These are phyloP conservation scores for Penicillium capsulatum DNA, from an alignment of 2,329 filamentous ascomycete genomes.

Conservation along the genomic window DNA sequence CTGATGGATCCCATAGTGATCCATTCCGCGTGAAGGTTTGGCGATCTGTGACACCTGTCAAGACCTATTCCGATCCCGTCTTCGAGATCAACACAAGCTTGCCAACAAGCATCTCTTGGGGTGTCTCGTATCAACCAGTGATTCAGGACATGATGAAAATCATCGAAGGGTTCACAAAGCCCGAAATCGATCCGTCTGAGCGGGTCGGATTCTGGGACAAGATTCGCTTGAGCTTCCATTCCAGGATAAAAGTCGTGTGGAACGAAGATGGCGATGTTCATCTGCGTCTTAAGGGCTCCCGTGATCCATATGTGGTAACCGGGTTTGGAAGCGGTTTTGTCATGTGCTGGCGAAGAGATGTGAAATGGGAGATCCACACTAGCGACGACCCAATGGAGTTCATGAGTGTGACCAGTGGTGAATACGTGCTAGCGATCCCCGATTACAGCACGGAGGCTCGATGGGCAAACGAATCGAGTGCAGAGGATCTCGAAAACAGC, in stretches of 20 bases:
- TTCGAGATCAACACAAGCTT: slow-evolving; percentile 90
- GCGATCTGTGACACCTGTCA: slow-evolving; percentile 88
- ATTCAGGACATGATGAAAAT: slow-evolving; percentile 99
- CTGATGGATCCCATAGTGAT: slow-evolving; percentile 54
- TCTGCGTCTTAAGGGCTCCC: slow-evolving; percentile 77
- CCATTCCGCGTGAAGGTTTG: slow-evolving; percentile 81
- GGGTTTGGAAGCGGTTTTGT: slow-evolving; percentile 91
- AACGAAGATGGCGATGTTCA: slow-evolving; percentile 95
- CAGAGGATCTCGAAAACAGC: slow-evolving; percentile 55
- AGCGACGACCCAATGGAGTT: slow-evolving; percentile 86
- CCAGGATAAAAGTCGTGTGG: slow-evolving; percentile 83
- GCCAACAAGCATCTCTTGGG: slow-evolving; percentile 93
- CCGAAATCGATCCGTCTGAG: slow-evolving; percentile 88
- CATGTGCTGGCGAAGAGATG: slow-evolving; percentile 97
- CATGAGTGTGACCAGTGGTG: slow-evolving; percentile 92
- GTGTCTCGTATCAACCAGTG: slow-evolving; percentile 92
- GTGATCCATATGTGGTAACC: slow-evolving; percentile 90
- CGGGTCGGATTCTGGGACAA: slow-evolving; percentile 98
- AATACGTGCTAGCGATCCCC: slow-evolving; percentile 89
- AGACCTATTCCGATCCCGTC: slow-evolving; percentile 89
- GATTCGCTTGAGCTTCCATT: slow-evolving; percentile 90
- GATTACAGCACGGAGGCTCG: slow-evolving; percentile 88
- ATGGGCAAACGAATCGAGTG: slow-evolving; percentile 49
- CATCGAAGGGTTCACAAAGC: slow-evolving; percentile 95
- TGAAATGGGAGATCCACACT: slow-evolving; percentile 78